Evolutionary conservation across 2,329 filamentous ascomycete genomes (phyloP), one percentile per base, ranked within the genome.

Genomic region (Pseudogymnoascus sp.): DNA sequence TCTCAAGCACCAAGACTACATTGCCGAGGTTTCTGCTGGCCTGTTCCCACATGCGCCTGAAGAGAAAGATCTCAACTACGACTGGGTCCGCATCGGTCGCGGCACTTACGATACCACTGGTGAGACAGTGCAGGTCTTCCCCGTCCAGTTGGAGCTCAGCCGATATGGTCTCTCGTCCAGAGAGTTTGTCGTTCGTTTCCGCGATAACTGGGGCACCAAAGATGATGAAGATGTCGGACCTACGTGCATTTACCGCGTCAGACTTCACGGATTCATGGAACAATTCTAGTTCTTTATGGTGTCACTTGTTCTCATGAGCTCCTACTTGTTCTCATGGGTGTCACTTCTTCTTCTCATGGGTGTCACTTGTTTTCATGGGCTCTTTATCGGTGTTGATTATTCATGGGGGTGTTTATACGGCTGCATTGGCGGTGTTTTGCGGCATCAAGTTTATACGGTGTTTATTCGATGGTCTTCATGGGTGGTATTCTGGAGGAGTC

Each of bases 161-260:
- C 71, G 71, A 1, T 73, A 87, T 14, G 71, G 75, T 5, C 79
- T 80, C 12, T 73, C 73, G 14, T 84, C 84, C 4, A 78, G 80
- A 58, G 75, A 81, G 7, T 71, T 88, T 6, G 70, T 85, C 16
- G 71, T 89, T 23, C 77, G 85, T 11, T 80, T 83, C 1, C 72
- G 79, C 62, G 82, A 75, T 69, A 89, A 89, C 69, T 81, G 86
- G 68, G 85, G 86, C 12, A 55, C 4, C 18, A 28, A 16, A 6
- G 76, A 78, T 8, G 71, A 69, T 25, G 75, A 61, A 0, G 37
- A 59, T 35, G 66, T 71, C 1, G 65, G 83, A 55, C 85, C 87
- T 69, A 88, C 86, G 3, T 89, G 87, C 70, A 81, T 89, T 68
- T 89, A 89, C 73, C 77, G 86, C 1, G 73, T 87, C n/a, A 76